Percentiles rank a stretch among this genome's conserved stretches.
These are phyloP conservation scores for Trametes pubescens DNA, from an alignment of 1,284 basidiomycete genomes.

Conservation along the genomic window DNA sequence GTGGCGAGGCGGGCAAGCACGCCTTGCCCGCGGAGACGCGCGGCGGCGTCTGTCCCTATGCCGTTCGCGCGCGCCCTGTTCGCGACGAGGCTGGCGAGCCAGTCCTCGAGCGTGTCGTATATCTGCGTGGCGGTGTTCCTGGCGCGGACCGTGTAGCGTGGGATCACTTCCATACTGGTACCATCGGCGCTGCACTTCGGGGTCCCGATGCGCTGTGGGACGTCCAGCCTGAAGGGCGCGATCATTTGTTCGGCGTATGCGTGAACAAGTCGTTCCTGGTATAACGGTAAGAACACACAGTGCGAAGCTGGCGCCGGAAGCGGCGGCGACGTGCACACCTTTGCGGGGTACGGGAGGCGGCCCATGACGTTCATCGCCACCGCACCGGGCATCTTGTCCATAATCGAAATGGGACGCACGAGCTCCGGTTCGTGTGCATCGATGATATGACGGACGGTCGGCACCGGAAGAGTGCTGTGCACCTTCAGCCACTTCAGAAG, in stretches of 20 bases:
- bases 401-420: neutral
- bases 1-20: constrained; percentile 7
- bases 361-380: constrained; percentile 15
- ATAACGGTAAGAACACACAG: neutral
- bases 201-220: constrained; percentile 7
- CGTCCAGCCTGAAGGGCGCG: neutral
- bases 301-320: no score
- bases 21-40: neutral
- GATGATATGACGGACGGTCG: constrained; percentile 2
- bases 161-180: neutral
- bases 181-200: neutral
- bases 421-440: neutral
- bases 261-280: neutral
- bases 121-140: neutral
- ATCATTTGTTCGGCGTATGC: neutral
- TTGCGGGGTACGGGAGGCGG: neutral
- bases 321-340: constrained; percentile 10
- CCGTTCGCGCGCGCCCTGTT: neutral
- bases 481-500: constrained; percentile 11
- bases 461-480: constrained; percentile 1
- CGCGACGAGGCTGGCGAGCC: constrained; percentile 6
- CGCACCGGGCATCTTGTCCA: constrained; percentile 17
- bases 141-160: neutral
- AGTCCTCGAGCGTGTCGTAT: constrained; percentile 22
- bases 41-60: neutral